Percentiles rank a stretch among this genome's conserved stretches.
These are phyloP conservation scores for Fusarium drepaniforme DNA, from an alignment of 2,329 filamentous ascomycete genomes.

Conservation along the genomic window DNA sequence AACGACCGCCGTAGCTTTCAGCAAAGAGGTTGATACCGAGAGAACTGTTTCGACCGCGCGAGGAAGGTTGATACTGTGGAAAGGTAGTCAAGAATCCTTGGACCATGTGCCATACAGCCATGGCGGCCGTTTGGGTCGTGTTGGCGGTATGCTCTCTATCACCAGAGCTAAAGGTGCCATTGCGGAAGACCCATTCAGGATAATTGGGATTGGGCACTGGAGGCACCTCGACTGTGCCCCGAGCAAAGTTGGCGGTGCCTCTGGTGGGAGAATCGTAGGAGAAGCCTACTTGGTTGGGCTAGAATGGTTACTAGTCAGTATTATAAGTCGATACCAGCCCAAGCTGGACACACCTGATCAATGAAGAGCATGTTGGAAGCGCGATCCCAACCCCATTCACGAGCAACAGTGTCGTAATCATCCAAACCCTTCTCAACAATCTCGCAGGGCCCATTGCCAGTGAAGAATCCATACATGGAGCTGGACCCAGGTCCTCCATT, in stretches of 20 bases:
- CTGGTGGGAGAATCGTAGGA: conserved; percentile 75
- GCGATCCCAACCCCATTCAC: conserved; percentile 75
- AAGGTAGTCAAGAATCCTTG: conserved; percentile 71
- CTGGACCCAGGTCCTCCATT: conserved; percentile 76
- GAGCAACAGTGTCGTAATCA: conserved; percentile 66
- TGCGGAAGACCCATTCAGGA: conserved; percentile 58
- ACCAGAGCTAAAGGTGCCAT: conserved; percentile 74
- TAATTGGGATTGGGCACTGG: conserved; percentile 33
- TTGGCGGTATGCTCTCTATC: conserved; percentile 63
- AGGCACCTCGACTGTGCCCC: conserved; percentile 50
- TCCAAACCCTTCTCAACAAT: conserved; percentile 61
- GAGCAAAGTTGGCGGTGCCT: conserved; percentile 65
- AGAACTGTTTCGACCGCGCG: conserved; percentile 53
- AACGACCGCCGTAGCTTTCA: conserved; percentile 79
- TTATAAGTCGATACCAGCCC: not conserved
- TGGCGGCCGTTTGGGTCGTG: conserved; percentile 67
- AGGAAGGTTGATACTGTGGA: conserved; percentile 66
- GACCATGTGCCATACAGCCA: conserved; percentile 74
- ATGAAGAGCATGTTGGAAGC: conserved; percentile 68
- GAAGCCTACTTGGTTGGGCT: conserved; percentile 79
- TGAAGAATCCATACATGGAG: conserved; percentile 74
- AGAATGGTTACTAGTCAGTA: conserved; percentile 27
- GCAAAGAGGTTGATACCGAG: conserved; percentile 74
- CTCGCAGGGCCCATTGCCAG: conserved; percentile 68
- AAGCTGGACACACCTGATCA: conserved; percentile 58